Evolutionary conservation across 2,329 filamentous ascomycete species (phyloP).

Genomic region (Alternaria triticimaculans): DNA sequence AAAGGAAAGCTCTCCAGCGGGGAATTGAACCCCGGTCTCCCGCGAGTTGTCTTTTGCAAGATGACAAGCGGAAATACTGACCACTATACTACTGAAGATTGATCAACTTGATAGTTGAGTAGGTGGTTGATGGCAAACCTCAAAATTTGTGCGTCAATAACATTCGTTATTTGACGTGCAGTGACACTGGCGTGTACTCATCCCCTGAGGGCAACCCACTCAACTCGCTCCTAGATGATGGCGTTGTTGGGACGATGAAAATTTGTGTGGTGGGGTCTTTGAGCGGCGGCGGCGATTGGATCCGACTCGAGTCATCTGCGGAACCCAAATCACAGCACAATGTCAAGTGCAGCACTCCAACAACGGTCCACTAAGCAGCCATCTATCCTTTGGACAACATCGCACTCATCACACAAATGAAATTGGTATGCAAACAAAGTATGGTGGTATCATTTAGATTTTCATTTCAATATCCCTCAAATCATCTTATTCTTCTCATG

Average conservation of each 20-base stretch:
- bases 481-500: no score
- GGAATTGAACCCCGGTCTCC: constrained; percentile 2
- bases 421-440: no score
- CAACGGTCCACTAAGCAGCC: no score
- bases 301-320: neutral
- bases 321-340: no score
- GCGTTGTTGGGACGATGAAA: neutral
- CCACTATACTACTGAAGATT: constrained; percentile 4
- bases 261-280: neutral
- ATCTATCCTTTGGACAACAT: no score
- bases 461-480: no score
- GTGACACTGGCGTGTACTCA: no score
- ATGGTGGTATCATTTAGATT: no score
- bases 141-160: fast-evolving
- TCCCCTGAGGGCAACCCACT: no score
- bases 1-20: neutral
- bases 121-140: neutral
- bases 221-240: neutral
- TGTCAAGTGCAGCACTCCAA: no score
- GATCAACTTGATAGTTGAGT: neutral
- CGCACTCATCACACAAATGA: no score
- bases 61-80: constrained; percentile 4
- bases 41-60: neutral
- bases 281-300: neutral
- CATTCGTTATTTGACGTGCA: no score